Conservation (phyloP, 1,284 basidiomycete species). For the Cryptococcus amylolentus region DNA sequence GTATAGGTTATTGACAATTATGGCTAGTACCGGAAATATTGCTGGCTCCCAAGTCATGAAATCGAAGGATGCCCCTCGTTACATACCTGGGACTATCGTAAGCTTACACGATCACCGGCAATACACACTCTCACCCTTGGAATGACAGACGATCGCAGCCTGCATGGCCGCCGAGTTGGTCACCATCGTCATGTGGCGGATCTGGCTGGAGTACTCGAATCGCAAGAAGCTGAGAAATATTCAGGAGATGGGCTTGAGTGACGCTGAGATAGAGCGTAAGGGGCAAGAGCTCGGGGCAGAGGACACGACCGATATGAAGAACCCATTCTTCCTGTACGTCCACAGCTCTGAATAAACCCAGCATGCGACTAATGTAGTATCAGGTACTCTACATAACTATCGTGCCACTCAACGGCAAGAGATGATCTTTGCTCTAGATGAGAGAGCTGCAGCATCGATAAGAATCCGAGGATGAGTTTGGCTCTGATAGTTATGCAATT, state of each 20-base stretch:
- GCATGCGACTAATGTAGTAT: too few species aligned
- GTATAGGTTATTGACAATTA: not conserved
- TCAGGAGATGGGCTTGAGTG: not conserved
- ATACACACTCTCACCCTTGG: not conserved
- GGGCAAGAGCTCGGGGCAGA: constrained; percentile 26
- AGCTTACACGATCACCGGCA: not conserved
- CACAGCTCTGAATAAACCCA: too few species aligned
- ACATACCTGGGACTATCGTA: constrained; percentile 30
- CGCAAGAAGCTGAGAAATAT: not conserved
- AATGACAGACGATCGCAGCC: constrained; percentile 17
- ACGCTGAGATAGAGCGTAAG: constrained; percentile 17
- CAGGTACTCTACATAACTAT: too few species aligned
- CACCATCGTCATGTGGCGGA: constrained; percentile 21
- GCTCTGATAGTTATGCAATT: too few species aligned
- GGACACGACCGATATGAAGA: constrained; percentile 27
- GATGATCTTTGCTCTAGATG: too few species aligned
- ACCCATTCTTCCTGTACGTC: constrained; percentile 25
- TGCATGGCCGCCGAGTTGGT: constrained; percentile 21
- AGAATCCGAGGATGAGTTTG: too few species aligned
- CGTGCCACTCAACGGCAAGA: too few species aligned
- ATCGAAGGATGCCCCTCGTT: constrained; percentile 38
- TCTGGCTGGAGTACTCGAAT: constrained; percentile 25
- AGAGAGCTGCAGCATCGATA: too few species aligned
- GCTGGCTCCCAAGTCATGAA: constrained; percentile 32
- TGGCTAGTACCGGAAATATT: constrained; percentile 9